phyloP scores from a whole-genome alignment of 1,284 basidiomycete species.

The Sporisorium iseilematis-ciliati region DNA sequence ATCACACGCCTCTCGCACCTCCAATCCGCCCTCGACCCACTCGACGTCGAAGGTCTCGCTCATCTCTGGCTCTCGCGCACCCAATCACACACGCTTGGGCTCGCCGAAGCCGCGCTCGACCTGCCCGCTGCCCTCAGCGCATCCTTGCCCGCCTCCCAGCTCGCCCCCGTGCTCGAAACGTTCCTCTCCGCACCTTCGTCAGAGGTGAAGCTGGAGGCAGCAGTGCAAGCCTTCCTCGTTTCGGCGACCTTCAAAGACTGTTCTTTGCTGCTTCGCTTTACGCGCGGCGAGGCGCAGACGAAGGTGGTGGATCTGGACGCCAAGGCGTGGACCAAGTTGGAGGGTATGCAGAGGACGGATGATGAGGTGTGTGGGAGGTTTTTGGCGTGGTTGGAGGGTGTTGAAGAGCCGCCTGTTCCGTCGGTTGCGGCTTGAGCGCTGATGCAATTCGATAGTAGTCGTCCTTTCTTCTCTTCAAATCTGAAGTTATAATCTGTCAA shows the following conservation, averaged over 20 bases:
- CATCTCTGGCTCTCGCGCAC: constrained; percentile 35
- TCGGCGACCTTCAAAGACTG: constrained; percentile 97
- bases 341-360: constrained; percentile 80
- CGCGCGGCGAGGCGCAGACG: constrained; percentile 9
- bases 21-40: constrained; percentile 81
- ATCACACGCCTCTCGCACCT: constrained; percentile 76
- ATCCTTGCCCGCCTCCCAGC: constrained; percentile 11
- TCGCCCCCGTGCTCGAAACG: constrained; percentile 2
- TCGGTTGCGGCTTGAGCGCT: constrained; percentile 7
- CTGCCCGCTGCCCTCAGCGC: constrained; percentile 9
- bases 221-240: constrained; percentile 76
- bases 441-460: not conserved
- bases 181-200: not conserved
- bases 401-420: not conserved
- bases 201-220: constrained; percentile 14
- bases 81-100: constrained; percentile 27
- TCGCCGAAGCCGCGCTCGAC: not conserved
- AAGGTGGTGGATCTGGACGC: constrained; percentile 81
- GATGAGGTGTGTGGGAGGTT: constrained; percentile 45
- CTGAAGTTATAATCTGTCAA: too few species aligned
- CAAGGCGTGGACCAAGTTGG: constrained; percentile 75
- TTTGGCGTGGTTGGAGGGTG: constrained; percentile 18
- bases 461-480: not conserved
- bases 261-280: constrained; percentile 79
- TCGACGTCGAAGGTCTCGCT: constrained; percentile 84